Percentiles rank a stretch among this genome's conserved stretches.
Conservation (phyloP, 176 grass and related monocot species). For the maize (Zea mays) region Zm-B73-REFERENCE-NAM-5.0 NC_050097.1:57779501-57780000, state of each 20-base stretch:
- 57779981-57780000: conserved; percentile 60
- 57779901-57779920: conserved; percentile 42
- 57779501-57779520: conserved; percentile 44
- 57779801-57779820: conserved; percentile 55
- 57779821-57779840: conserved; percentile 57
- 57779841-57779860: conserved; percentile 72
- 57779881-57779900: conserved; percentile 41
- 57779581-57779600: conserved; percentile 56
- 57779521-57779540: conserved; percentile 23
- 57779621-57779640: conserved; percentile 58
- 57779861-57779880: conserved; percentile 52
- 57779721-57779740: conserved; percentile 39
- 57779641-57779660: conserved; percentile 48
- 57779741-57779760: conserved; percentile 63
- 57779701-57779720: conserved; percentile 31
- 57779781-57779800: conserved; percentile 42
- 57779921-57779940: conserved; percentile 52
- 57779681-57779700: conserved; percentile 44
- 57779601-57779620: conserved; percentile 71
- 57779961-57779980: conserved; percentile 59
- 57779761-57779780: conserved; percentile 42
- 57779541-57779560: conserved; percentile 19
- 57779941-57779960: conserved; percentile 61
- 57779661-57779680: conserved; percentile 56
- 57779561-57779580: conserved; percentile 36